Base-by-base conservation (phyloP, 2,329 filamentous ascomycete species). In the Colletotrichum caudatum region DNA sequence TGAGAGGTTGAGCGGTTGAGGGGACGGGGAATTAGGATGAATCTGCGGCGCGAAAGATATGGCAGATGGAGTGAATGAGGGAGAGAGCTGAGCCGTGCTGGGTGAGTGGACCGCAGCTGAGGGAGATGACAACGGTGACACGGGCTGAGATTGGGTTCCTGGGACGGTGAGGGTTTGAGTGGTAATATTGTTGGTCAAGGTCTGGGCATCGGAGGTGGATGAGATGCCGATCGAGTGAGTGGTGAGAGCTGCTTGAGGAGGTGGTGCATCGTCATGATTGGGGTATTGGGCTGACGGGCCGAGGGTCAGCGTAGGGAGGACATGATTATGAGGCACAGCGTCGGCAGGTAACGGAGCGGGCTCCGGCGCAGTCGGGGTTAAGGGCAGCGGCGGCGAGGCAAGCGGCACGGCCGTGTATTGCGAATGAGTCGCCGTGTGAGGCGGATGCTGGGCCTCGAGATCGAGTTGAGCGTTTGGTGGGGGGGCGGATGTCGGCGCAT, bases 11-110 rank as follows among this genome's bases (percentile, higher is more conserved):
- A 72, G 69, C 29, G 69, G 54, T 7, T 72, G 69, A n/a, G 69
- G 65, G 6, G 61, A 56, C 2, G 69, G 69, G 14, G 69, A 72
- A 33, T 72, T 69, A 5, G 69, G 69, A 48, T 72, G 69, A 26
- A 72, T 33, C 51, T 72, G 69, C 54, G 69, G 69, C n/a, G 69
- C 69, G 57, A 72, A 72, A 8, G 69, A 72, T 23, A 72, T 72
- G 39, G 69, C 69, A 35, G 69, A 72, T 2, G 69, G 69, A 16
- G 57, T 63, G 26, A 72, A 72, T 12, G 66, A 69, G 46, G 65
- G 59, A 39, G 69, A 69, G 18, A 20, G 33, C 46, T 51, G 48
- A 39, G 60, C 46, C 11, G 60, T 20, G 23, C 33, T 26, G 9
- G 65, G 60, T 26, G 69, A 69, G 59, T 72, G 69, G 7, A 64